Percentiles rank a stretch among this genome's conserved stretches.
These are phyloP conservation scores for Ustilago crameri DNA, from an alignment of 1,284 basidiomycete genomes.

Conservation along the genomic window DNA sequence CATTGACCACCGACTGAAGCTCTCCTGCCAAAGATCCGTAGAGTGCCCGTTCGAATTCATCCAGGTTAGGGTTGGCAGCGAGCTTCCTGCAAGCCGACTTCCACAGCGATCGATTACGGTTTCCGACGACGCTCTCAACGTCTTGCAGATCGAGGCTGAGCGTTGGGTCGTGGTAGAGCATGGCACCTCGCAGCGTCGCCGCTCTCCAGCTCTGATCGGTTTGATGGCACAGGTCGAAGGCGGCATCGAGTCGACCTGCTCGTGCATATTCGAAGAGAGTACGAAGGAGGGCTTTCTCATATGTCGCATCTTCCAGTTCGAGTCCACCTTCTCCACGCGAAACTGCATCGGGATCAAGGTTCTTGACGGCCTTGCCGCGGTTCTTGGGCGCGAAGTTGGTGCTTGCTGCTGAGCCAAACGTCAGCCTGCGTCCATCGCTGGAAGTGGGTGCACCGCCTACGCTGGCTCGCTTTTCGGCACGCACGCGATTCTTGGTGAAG, in stretches of 20 bases:
- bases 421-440: constrained; percentile 24
- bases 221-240: constrained; percentile 82
- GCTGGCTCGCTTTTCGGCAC: constrained; percentile 57
- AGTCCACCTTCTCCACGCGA: constrained; percentile 53
- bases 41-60: constrained; percentile 81
- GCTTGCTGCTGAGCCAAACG: constrained; percentile 42
- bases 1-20: constrained; percentile 77
- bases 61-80: constrained; percentile 72
- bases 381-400: constrained; percentile 45
- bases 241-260: constrained; percentile 82
- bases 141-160: constrained; percentile 42
- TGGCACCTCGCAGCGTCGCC: constrained; percentile 81
- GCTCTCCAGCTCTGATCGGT: constrained; percentile 92
- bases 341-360: constrained; percentile 64
- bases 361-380: constrained; percentile 51
- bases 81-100: constrained; percentile 62
- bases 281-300: constrained; percentile 80
- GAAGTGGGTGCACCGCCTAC: constrained; percentile 22
- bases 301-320: constrained; percentile 70
- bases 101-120: constrained; percentile 64
- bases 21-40: constrained; percentile 91
- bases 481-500: constrained; percentile 64
- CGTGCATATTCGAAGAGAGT: constrained; percentile 82
- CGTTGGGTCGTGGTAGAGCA: constrained; percentile 60
- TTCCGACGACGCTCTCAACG: constrained; percentile 55